Base-by-base conservation (phyloP, 2,329 filamentous ascomycete genomes). In the Trichoderma oligosporum region DNA sequence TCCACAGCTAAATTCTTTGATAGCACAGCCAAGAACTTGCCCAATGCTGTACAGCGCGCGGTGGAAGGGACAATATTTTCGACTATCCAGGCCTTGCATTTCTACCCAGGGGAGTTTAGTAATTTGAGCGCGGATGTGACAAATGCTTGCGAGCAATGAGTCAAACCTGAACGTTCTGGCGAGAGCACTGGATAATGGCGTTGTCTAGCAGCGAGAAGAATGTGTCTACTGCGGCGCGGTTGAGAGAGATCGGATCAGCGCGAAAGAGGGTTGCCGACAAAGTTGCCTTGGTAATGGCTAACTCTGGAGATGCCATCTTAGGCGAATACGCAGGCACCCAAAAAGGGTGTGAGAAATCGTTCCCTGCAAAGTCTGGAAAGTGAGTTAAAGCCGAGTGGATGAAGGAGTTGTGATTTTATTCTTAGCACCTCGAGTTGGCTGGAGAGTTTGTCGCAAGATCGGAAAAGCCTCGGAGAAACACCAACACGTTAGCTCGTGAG, bases 111-210 rank as follows among this genome's bases (percentile, higher is more conserved):
- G 44, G 31, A 56, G 60, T 64, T 66, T 70, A 70, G 70, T 44
- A 53, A 46, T 46, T 18, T 54, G 25, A 47, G 46, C 53, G 42
- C 39, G 29, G 29, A 45, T 11, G 27, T 3, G 20, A 46, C 27
- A 41, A 47, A 52, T 45, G 29, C 36, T 52, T 46, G 41, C 51
- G 54, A 42, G 47, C 47, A 57, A 68, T 66, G 64, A 72, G 70
- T 79, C 87, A 91, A 89, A 94, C 89, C 89, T 94, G 89, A 80
- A 94, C 87, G 78, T 93, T 91, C 78, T 79, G 75, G 68, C 85
- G 81, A 68, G 88, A 89, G 82, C 89, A 93, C 76, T 84, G 82
- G 74, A 80, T 74, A 68, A 89, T 75, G 66, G 82, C 81, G 69
- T 79, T 75, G 71, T 85, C 81, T 66, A 94, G 78, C 59, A 84